Evolutionary conservation across 176 grass and related monocot species (phyloP).

Genomic region (sorghum (Sorghum bicolor)): DNA sequence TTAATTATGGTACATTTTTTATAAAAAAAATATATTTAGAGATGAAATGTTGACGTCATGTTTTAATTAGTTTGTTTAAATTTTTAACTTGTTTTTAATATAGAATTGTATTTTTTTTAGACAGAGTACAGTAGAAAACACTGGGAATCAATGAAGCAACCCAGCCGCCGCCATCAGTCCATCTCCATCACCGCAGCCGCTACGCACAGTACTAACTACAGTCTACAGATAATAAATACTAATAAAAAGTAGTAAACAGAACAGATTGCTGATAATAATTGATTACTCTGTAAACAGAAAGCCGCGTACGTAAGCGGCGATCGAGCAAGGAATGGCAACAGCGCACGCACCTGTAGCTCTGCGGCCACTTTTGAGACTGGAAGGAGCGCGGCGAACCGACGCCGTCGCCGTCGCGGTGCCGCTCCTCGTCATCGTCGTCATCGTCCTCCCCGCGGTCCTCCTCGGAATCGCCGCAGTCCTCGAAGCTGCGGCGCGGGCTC

Average conservation of each 20-base stretch:
- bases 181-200: background rate
- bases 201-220: background rate
- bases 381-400: constrained; percentile 46
- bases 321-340: background rate
- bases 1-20: background rate
- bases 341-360: constrained; percentile 61
- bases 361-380: constrained; percentile 66
- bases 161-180: background rate
- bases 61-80: background rate
- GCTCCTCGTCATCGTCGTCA: background rate
- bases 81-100: background rate
- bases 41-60: background rate
- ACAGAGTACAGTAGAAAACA: background rate
- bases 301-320: background rate
- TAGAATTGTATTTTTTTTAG: background rate
- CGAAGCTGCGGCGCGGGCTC: constrained; percentile 45
- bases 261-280: background rate
- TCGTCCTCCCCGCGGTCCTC: background rate
- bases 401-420: constrained; percentile 28
- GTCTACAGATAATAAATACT: background rate
- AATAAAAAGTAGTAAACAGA: background rate
- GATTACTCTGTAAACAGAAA: background rate
- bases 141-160: background rate
- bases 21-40: background rate
- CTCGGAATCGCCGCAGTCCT: constrained; percentile 32